Base-by-base conservation (phyloP, 176 grass and related monocot genomes). In the Carex myosuroides region DNA sequence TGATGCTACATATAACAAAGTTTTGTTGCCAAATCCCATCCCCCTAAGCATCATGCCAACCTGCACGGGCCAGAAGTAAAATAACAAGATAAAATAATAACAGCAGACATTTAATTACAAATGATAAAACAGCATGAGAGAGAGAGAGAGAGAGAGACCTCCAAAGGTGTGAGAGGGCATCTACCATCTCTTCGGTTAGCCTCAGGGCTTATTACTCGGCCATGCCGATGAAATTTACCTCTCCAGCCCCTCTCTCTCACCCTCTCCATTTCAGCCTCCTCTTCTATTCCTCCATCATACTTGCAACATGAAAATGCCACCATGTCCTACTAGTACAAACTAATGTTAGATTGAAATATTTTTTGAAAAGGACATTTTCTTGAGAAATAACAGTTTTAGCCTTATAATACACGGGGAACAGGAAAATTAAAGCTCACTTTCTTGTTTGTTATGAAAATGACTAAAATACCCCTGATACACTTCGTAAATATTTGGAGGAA, bases 31-130 rank as follows among this genome's bases (percentile, higher is more conserved):
- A 79, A 94, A 98, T 72, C 95, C 95, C 95, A 98, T 98, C 44
- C 92, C 95, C 17, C 88, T 91, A 82, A 98, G 85, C 95, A 98
- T 98, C 95, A 98, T 94, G 41, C 95, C 95, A 39, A 98, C 95
- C 95, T 98, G 85, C 46, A 85, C 88, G 20, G 54, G 67, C 61
- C 12, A 22, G 67, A 41, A 81, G 33, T 41, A 41, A 62, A 81
- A 81, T 21, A 24, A 64, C 60, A 39, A 81, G 29, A 58, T 29
- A 60, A 6, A 59, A 13, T 42, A 62, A 61, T 60, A 62, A 21
- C 32, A 62, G 79, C 17, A n/a, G 9, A 56, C 20, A 86, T 66
- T 13, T 55, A 4, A 64, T 76, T 41, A 21, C 41, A 52, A 35
- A 53, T 7, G 46, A 54, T 5, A 70, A 48, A 73, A 6, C 50